Conservation (phyloP, 352 stramenopile species). For the Peronospora tabacina region DNA sequence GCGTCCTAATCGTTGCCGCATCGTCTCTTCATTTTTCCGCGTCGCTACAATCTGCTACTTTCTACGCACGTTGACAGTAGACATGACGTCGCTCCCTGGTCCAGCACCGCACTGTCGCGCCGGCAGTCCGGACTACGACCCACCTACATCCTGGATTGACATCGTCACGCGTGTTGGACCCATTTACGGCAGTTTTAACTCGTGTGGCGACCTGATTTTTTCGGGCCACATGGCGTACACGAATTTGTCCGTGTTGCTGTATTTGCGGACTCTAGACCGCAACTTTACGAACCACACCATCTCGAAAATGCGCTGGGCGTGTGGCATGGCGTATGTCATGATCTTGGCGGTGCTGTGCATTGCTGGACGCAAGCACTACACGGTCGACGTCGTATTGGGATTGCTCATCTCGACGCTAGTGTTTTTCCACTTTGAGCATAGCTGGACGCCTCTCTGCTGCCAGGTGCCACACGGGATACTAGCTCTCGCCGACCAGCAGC, state of each 20-base stretch:
- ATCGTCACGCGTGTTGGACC: slow-evolving; percentile 62
- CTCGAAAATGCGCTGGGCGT: slow-evolving; percentile 46
- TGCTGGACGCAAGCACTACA: slow-evolving; percentile 67
- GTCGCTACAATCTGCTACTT: slow-evolving; percentile 65
- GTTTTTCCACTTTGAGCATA: slow-evolving; percentile 79
- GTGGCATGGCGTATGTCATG: slow-evolving; percentile 45
- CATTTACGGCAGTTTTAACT: slow-evolving; percentile 72
- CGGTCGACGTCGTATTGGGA: slow-evolving; percentile 67
- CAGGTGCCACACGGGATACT: slow-evolving; percentile 28
- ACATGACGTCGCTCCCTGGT: slow-evolving; percentile 59
- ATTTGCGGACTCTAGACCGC: slow-evolving; percentile 54
- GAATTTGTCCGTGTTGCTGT: slow-evolving; percentile 55
- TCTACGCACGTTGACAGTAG: slow-evolving; percentile 54
- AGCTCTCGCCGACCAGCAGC: slow-evolving; percentile 30
- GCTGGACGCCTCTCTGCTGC: slow-evolving; percentile 51
- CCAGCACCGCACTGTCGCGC: slow-evolving; percentile 57
- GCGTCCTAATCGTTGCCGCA: slow-evolving; percentile 38
- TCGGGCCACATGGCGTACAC: slow-evolving; percentile 73
- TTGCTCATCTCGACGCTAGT: slow-evolving; percentile 53
- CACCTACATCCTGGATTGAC: slow-evolving; percentile 60
- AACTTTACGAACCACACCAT: slow-evolving; percentile 31
- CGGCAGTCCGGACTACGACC: slow-evolving; percentile 46
- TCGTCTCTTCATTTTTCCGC: slow-evolving; percentile 60
- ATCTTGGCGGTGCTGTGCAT: slow-evolving; percentile 50
- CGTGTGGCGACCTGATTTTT: slow-evolving; percentile 71